These are phyloP conservation scores for Colletotrichum sidae DNA, from an alignment of 2,329 filamentous ascomycete species.

Conservation along the genomic window DNA sequence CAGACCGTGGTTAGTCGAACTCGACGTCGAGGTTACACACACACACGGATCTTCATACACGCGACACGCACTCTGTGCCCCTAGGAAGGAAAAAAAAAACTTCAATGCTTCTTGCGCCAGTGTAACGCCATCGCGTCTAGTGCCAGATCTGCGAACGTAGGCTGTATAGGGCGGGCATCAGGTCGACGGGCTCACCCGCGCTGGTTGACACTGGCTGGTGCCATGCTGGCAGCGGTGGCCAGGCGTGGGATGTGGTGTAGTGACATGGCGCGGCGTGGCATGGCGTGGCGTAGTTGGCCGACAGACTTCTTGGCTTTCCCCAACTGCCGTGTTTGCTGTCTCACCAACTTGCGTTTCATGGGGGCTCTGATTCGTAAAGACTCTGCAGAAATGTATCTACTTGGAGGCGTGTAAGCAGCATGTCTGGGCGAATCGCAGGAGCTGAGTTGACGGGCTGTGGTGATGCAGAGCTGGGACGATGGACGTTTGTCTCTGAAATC, in stretches of 20 bases:
- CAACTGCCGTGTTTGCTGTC: too few relatives aligned
- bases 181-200: constrained; percentile 27
- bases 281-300: constrained; percentile 8
- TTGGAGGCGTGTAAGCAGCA: not conserved
- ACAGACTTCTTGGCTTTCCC: constrained; percentile 1
- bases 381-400: not conserved
- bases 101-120: too few relatives aligned
- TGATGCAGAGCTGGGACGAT: constrained; percentile 4
- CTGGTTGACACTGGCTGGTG: constrained; percentile 8
- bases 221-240: constrained; percentile 2
- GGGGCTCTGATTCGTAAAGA: constrained; percentile 7
- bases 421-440: not conserved
- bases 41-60: not conserved
- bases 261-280: constrained; percentile 3
- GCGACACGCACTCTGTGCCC: not conserved
- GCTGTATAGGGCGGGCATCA: constrained; percentile 30
- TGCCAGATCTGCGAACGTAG: constrained; percentile 30
- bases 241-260: not conserved
- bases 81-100: too few relatives aligned
- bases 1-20: not conserved
- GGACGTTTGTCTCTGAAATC: not conserved
- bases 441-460: not conserved
- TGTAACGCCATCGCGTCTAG: constrained; percentile 28
- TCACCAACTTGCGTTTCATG: constrained; percentile 19
- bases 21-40: not conserved